Conservation (phyloP, 2,329 filamentous ascomycete species). For the Metarhizium anisopliae region DNA sequence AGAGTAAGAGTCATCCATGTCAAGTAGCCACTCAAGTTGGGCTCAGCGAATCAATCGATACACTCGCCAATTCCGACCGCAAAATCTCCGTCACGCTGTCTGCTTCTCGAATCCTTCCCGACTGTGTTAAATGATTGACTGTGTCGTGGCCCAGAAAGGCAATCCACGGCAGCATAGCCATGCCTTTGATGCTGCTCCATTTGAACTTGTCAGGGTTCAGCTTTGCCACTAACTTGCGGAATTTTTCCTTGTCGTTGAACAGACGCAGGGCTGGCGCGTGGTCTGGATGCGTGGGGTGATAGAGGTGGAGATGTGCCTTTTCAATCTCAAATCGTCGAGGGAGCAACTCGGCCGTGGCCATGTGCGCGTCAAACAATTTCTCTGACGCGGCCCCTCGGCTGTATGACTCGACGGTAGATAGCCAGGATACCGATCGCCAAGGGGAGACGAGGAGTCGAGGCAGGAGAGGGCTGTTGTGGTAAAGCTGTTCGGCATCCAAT, state of each 20-base stretch:
- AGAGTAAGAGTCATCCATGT: background rate
- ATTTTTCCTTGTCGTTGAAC: conserved; percentile 25
- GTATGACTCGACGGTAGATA: conserved; percentile 41
- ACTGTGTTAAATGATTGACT: conserved; percentile 32
- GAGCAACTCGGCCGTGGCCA: conserved; percentile 34
- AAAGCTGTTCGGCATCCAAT: conserved; percentile 34
- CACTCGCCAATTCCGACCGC: conserved; percentile 23
- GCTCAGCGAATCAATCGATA: conserved; percentile 16
- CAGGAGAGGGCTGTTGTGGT: conserved; percentile 25
- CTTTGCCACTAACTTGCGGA: conserved; percentile 19
- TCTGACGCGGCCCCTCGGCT: conserved; percentile 35
- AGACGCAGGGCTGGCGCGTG: conserved; percentile 37
- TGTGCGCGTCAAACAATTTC: conserved; percentile 42
- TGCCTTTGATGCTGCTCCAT: conserved; percentile 18
- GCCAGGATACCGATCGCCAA: conserved; percentile 42
- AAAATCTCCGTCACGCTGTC: conserved; percentile 28
- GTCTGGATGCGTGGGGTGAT: conserved; percentile 44
- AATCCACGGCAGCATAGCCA: conserved; percentile 26
- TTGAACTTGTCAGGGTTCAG: conserved; percentile 17
- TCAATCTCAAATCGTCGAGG: conserved; percentile 30
- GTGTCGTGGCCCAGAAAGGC: conserved; percentile 37
- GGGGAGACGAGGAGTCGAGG: conserved; percentile 28
- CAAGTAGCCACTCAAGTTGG: conserved; percentile 11
- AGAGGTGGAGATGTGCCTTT: conserved; percentile 43
- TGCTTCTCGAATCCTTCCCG: conserved; percentile 32